Evolutionary conservation across 208 protist genomes (phyloP).

Genomic region (Trypanosoma lewisi): DNA sequence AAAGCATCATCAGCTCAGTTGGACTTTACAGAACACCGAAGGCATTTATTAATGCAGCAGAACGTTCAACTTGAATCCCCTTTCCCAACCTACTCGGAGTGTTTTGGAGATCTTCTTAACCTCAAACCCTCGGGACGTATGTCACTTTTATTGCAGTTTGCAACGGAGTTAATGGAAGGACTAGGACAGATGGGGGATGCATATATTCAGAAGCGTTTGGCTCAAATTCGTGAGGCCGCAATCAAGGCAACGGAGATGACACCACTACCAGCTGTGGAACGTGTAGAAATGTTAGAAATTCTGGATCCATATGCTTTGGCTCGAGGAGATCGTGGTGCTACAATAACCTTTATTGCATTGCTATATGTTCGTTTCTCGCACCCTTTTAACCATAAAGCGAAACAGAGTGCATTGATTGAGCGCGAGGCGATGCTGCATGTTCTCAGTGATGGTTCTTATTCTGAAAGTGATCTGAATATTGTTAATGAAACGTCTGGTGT

Average conservation of each 20-base stretch:
- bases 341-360: conserved; percentile 77
- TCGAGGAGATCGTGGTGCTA: conserved; percentile 53
- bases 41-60: conserved; percentile 67
- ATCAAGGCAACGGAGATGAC: conserved; percentile 26
- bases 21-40: conserved; percentile 52
- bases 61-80: conserved; percentile 84
- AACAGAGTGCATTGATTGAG: conserved; percentile 62
- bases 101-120: conserved; percentile 79
- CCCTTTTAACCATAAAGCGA: conserved; percentile 88
- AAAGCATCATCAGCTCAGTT: background rate
- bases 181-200: conserved; percentile 33
- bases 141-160: conserved; percentile 78
- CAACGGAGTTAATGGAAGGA: conserved; percentile 71
- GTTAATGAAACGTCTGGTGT: background rate
- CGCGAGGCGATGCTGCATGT: conserved; percentile 61
- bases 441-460: conserved; percentile 53
- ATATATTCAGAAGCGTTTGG: conserved; percentile 23
- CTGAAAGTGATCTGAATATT: background rate
- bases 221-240: conserved; percentile 23
- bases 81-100: conserved; percentile 84
- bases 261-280: conserved; percentile 28
- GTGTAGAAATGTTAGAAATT: conserved; percentile 67
- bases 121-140: conserved; percentile 61
- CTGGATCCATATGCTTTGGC: conserved; percentile 75
- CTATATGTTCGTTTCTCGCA: conserved; percentile 87